Conservation (phyloP, 106 monocot genomes). For the Dioscorea zingiberensis region DNA sequence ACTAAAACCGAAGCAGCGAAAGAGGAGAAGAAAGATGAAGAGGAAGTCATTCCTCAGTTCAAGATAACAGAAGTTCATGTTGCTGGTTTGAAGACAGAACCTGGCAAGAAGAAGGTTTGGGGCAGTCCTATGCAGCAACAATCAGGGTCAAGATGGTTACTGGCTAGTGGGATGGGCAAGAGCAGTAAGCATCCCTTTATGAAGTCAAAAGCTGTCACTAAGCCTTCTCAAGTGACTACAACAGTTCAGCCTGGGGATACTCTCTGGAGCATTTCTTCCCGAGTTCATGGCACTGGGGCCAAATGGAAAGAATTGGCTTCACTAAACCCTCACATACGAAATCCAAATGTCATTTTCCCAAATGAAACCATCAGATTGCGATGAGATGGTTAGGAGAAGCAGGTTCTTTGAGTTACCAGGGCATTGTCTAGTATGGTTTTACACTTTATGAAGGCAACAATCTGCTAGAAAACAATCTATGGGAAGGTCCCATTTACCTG, state of each 20-base stretch:
- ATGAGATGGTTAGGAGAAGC: slow-evolving; percentile 9
- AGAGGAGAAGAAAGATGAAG: slow-evolving; percentile 40
- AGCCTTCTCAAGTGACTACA: slow-evolving; percentile 32
- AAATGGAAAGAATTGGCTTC: slow-evolving; percentile 57
- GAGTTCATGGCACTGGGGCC: slow-evolving; percentile 39
- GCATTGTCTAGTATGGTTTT: no score
- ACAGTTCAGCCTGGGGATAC: slow-evolving; percentile 60
- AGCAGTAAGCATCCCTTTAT: slow-evolving; percentile 75
- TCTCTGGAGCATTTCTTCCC: slow-evolving; percentile 95
- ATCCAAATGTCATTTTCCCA: slow-evolving; percentile 71
- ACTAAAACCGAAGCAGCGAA: slow-evolving; percentile 20
- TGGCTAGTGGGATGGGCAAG: slow-evolving; percentile 96
- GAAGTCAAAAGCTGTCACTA: slow-evolving; percentile 60
- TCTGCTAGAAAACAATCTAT: no score
- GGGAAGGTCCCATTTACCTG: no score
- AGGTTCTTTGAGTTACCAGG: no score
- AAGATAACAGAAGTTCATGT: slow-evolving; percentile 91
- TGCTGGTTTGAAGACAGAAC: slow-evolving; percentile 79
- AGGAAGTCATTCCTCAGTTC: slow-evolving; percentile 54
- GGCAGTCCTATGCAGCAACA: slow-evolving; percentile 55
- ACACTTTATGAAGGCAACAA: no score
- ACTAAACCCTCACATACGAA: slow-evolving; percentile 60
- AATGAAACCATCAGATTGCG: slow-evolving; percentile 42
- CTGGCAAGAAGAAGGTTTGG: slow-evolving; percentile 67
- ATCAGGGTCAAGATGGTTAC: slow-evolving; percentile 91